Base-by-base conservation (phyloP, 352 stramenopile species). In the Saprolegnia parasitica region DNA sequence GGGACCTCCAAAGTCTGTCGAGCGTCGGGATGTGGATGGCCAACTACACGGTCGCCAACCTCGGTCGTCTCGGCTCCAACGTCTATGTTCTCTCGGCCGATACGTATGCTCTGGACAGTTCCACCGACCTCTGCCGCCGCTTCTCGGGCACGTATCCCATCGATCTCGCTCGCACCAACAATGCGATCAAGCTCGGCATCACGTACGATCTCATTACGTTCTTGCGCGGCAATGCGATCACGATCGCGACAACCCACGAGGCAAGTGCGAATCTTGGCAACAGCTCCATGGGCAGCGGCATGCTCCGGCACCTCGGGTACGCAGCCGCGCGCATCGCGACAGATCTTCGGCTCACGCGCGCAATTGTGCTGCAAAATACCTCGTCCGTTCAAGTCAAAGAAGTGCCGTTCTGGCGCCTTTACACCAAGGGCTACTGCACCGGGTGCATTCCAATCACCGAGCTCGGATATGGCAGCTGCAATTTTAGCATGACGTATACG, bases 401-500 rank as follows among this genome's bases (percentile, higher is more conserved):
- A 26, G 24, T 65, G 18, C 35, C 35, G 32, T 65, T 29, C 11
- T 65, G 47, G 18, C 57, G 57, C 6, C 11, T 65, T 9, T 65
- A 65, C 57, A 65, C 24, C 21, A 65, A 65, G 18, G 37, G 37
- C 21, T 65, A 52, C 57, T 65, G 57, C 57, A 65, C 57, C 13
- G 37, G 57, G 5, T 65, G 57, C 20, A 50, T n/a, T 23, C 57
- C 57, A 15, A 24, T 52, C 4, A 18, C 40, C 13, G 37, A 20
- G 15, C 35, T 65, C 21, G 37, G 35, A 3, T 32, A 52, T n/a
- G 37, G 57, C 57, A 52, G 15, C 6, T 65, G 57, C 57, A 65
- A 67, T 21, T 23, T 67, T 20, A 56, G 37, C 10, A 50, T 67
- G 39, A 37, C 16, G 58, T 67, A 54, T 8, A 42, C 11, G 24